These are phyloP conservation scores for Trichophyton rubrum DNA, from an alignment of 2,329 filamentous ascomycete genomes.

Conservation along the genomic window DNA sequence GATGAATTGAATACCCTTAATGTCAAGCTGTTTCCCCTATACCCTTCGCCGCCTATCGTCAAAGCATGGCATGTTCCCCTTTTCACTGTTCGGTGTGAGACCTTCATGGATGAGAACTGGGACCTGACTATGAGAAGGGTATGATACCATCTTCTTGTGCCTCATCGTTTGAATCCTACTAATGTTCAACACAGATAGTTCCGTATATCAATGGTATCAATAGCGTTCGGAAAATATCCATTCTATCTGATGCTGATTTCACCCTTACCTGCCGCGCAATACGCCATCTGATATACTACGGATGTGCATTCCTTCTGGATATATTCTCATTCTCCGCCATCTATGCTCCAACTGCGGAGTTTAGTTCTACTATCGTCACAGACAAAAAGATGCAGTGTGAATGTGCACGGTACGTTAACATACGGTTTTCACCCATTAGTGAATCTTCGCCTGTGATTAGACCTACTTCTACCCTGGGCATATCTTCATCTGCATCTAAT, in stretches of 20 bases:
- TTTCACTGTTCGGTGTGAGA: conserved; percentile 45
- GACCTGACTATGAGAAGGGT: conserved; percentile 42
- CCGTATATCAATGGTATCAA: conserved; percentile 82
- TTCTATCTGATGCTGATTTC: conserved; percentile 72
- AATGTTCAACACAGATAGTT: conserved; percentile 45
- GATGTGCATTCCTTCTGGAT: conserved; percentile 78
- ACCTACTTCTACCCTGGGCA: neutral
- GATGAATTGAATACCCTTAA: conserved; percentile 92
- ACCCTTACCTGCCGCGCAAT: conserved; percentile 76
- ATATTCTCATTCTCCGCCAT: conserved; percentile 90
- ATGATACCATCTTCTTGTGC: conserved; percentile 17
- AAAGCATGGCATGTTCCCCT: conserved; percentile 87
- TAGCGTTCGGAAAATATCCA: conserved; percentile 75
- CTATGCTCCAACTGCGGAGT: conserved; percentile 69
- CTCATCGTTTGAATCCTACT: neutral
- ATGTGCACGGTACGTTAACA: conserved; percentile 71
- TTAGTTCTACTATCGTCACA: conserved; percentile 60
- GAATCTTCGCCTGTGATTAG: conserved; percentile 8
- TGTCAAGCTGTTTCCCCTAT: conserved; percentile 84
- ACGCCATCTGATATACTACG: conserved; percentile 84
- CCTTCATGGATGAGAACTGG: conserved; percentile 43
- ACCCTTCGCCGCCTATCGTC: conserved; percentile 62
- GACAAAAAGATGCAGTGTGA: conserved; percentile 73
- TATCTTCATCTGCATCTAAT: neutral
- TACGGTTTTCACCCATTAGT: conserved; percentile 29